Percentiles rank a stretch among this genome's conserved stretches.
These are phyloP conservation scores for Salvia hispanica DNA, from an alignment of 257 asterid genomes.

Conservation along the genomic window DNA sequence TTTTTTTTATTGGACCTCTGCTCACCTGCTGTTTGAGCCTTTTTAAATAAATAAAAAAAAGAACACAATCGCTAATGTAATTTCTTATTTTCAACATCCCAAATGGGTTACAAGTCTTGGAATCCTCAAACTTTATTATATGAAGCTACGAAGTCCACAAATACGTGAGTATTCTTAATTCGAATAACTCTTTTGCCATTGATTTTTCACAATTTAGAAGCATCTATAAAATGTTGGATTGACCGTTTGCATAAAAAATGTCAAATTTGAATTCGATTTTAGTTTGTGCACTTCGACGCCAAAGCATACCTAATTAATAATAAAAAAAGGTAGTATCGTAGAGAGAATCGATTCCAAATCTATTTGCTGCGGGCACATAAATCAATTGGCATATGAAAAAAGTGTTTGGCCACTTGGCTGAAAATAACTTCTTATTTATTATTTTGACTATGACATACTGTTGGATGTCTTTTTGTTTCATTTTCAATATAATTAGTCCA, in stretches of 20 bases:
- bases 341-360: not conserved
- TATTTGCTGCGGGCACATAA: conserved; percentile 15
- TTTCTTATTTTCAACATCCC: too few relatives aligned
- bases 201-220: too few relatives aligned
- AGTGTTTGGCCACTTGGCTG: conserved; percentile 22
- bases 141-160: too few relatives aligned
- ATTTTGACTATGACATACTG: conserved; percentile 21
- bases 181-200: too few relatives aligned
- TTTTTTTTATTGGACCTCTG: too few relatives aligned
- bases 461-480: conserved; percentile 11
- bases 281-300: conserved; percentile 12
- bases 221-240: not conserved
- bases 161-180: too few relatives aligned
- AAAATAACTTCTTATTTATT: conserved; percentile 5
- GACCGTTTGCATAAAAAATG: not conserved
- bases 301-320: too few relatives aligned
- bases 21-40: too few relatives aligned
- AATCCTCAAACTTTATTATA: too few relatives aligned
- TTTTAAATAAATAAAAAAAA: too few relatives aligned
- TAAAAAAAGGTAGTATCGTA: conserved; percentile 9
- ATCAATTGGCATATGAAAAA: conserved; percentile 16
- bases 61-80: too few relatives aligned
- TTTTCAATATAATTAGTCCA: not conserved
- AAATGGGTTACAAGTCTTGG: too few relatives aligned
- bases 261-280: conserved; percentile 21